Conservation (phyloP, 2,329 filamentous ascomycete species). For the Ceratocystis colombiana region DNA sequence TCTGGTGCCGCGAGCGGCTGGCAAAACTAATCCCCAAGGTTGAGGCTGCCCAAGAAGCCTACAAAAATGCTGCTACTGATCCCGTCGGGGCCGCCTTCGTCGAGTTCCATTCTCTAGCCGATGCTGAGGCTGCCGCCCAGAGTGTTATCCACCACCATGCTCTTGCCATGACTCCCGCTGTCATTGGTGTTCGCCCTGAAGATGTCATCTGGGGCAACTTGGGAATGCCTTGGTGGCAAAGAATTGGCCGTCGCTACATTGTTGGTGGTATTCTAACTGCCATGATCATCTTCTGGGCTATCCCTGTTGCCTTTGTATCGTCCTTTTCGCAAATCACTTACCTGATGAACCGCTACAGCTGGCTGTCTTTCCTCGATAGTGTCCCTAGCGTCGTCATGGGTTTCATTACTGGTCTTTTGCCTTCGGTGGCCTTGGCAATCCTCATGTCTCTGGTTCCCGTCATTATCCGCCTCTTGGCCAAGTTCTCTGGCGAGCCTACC, state of each 20-base stretch:
- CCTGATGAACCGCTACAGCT: constrained; percentile 54
- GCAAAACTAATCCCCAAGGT: constrained; percentile 53
- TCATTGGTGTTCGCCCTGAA: constrained; percentile 68
- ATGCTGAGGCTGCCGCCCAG: constrained; percentile 80
- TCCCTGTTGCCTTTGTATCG: constrained; percentile 68
- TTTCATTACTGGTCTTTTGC: constrained; percentile 74
- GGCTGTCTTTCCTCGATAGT: constrained; percentile 61
- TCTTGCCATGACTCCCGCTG: constrained; percentile 75
- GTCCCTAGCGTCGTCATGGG: constrained; percentile 65
- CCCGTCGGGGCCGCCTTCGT: constrained; percentile 74
- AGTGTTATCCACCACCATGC: constrained; percentile 77
- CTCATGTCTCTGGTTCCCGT: constrained; percentile 80
- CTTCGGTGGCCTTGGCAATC: constrained; percentile 65
- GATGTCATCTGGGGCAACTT: constrained; percentile 87
- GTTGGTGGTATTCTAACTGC: constrained; percentile 63
- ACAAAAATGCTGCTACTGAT: constrained; percentile 54
- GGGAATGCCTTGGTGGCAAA: constrained; percentile 76
- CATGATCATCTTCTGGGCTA: constrained; percentile 78
- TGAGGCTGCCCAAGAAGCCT: constrained; percentile 55
- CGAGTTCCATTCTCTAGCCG: constrained; percentile 72
- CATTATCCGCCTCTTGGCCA: constrained; percentile 63
- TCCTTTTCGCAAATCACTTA: constrained; percentile 73
- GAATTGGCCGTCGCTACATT: constrained; percentile 59
- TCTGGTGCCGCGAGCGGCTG: constrained; percentile 58
- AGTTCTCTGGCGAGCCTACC: constrained; percentile 68